Percentiles rank a stretch among this genome's conserved stretches.
Evolutionary conservation across 1,284 basidiomycete genomes (phyloP).

Genomic region (Marasmius sp.): DNA sequence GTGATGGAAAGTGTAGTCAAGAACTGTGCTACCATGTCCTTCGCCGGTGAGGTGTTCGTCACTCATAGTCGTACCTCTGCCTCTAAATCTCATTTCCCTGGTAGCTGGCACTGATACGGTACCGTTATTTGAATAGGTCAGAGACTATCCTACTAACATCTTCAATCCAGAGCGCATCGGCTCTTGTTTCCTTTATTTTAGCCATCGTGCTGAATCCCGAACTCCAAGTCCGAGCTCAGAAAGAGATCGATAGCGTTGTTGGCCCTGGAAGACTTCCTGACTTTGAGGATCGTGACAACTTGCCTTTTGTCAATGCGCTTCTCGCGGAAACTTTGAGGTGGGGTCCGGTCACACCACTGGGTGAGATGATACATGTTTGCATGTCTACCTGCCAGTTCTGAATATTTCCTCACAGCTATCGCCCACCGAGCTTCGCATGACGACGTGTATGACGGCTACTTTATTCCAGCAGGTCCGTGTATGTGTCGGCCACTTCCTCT

Average conservation of each 20-base stretch:
- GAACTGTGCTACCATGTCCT: too few species aligned
- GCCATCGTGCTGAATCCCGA: constrained; percentile 21
- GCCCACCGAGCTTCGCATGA: constrained; percentile 10
- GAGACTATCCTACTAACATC: neutral
- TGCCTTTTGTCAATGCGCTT: constrained; percentile 26
- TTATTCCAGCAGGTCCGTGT: constrained; percentile 9
- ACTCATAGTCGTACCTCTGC: too few species aligned
- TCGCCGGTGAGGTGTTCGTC: too few species aligned
- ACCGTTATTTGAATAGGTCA: neutral
- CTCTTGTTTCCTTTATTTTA: constrained; percentile 15
- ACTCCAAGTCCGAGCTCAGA: constrained; percentile 20
- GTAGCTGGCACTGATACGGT: neutral
- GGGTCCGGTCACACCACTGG: neutral
- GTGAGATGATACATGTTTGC: neutral
- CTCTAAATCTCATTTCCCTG: too few species aligned
- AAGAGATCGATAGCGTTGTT: constrained; percentile 25
- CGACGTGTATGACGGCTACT: constrained; percentile 12
- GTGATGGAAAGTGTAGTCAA: too few species aligned
- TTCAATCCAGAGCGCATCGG: constrained; percentile 10
- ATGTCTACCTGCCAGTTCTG: too few species aligned
- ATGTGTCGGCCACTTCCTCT: neutral
- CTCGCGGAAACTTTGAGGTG: constrained; percentile 9
- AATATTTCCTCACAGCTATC: neutral
- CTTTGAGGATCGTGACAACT: constrained; percentile 21
- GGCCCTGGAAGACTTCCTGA: constrained; percentile 21